phyloP scores from a whole-genome alignment of 805 yeast species.

The Candida methanosorbosa region DNA sequence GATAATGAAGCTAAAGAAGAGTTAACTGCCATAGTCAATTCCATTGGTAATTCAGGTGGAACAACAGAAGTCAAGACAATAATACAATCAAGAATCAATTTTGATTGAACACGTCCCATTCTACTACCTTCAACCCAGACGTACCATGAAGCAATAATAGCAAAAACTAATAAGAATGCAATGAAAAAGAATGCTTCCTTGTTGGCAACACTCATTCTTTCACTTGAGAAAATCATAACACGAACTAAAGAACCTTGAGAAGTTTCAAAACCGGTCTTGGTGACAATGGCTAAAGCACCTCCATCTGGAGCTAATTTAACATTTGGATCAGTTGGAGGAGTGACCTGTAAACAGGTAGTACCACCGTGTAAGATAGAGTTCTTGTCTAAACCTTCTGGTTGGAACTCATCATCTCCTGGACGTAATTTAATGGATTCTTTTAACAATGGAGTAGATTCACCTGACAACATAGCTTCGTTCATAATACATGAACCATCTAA shows the following conservation, averaged over 20 bases:
- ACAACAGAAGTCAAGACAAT: conserved; percentile 95
- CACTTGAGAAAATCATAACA: conserved; percentile 95
- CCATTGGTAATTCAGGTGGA: conserved; percentile 99
- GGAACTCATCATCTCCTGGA: conserved; percentile 58
- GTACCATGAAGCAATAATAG: conserved; percentile 93
- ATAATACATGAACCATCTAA: conserved; percentile 90
- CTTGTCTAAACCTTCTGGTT: conserved; percentile 78
- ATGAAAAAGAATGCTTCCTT: conserved; percentile 91
- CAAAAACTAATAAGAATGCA: conserved; percentile 80
- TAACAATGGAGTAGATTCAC: conserved; percentile 94
- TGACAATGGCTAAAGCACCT: conserved; percentile 86
- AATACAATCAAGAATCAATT: conserved; percentile 90
- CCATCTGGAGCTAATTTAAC: conserved; percentile 73
- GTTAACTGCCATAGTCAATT: conserved; percentile 96
- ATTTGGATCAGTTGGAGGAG: conserved; percentile 47
- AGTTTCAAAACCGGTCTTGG: conserved; percentile 97
- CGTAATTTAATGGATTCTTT: conserved; percentile 87
- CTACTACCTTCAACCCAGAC: conserved; percentile 97
- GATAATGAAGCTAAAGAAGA: conserved; percentile 80
- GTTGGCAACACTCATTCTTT: conserved; percentile 92
- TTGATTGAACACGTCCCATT: conserved; percentile 92
- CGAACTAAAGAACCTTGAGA: conserved; percentile 96
- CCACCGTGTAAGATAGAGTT: conserved; percentile 91
- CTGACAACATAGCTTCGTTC: conserved; percentile 98
- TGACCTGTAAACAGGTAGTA: conserved; percentile 89